phyloP scores from a whole-genome alignment of 768 basidiomycete genomes.

The Termitomyces sp. region DNA sequence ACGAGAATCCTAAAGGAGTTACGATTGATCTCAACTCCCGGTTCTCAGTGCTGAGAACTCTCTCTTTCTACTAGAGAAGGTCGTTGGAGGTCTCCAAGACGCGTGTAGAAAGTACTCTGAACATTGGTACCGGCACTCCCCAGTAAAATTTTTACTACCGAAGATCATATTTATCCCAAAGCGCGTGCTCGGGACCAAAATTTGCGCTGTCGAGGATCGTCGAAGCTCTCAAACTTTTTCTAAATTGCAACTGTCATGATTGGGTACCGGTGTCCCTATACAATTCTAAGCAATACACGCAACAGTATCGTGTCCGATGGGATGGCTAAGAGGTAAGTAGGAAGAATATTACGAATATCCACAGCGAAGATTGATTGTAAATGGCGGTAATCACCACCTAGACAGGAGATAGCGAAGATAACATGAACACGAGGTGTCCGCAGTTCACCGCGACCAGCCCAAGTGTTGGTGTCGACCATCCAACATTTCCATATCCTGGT shows the following conservation, averaged over 20 bases:
- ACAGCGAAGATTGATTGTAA: neutral
- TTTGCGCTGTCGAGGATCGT: neutral
- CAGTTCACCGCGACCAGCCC: slow-evolving; percentile 2
- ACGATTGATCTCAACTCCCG: too few relatives aligned
- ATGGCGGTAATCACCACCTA: neutral
- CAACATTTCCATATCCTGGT: slow-evolving; percentile 14
- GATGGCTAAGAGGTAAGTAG: neutral
- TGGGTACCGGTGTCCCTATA: neutral
- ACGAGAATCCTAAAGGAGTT: neutral
- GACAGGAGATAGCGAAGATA: neutral
- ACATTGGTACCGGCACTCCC: neutral
- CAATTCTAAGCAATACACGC: neutral
- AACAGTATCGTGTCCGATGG: neutral
- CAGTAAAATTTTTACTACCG: too few relatives aligned
- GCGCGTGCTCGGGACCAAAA: neutral
- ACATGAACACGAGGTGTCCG: neutral
- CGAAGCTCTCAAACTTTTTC: neutral
- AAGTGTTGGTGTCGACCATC: slow-evolving; percentile 4
- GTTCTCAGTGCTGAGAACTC: too few relatives aligned
- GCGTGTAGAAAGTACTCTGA: neutral
- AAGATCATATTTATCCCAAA: too few relatives aligned
- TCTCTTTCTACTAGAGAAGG: neutral
- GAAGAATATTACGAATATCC: neutral
- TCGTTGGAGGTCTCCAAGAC: neutral
- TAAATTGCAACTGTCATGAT: neutral